phyloP scores from a whole-genome alignment of 441 rosid species.

The Pelargonium fulgidum region DNA sequence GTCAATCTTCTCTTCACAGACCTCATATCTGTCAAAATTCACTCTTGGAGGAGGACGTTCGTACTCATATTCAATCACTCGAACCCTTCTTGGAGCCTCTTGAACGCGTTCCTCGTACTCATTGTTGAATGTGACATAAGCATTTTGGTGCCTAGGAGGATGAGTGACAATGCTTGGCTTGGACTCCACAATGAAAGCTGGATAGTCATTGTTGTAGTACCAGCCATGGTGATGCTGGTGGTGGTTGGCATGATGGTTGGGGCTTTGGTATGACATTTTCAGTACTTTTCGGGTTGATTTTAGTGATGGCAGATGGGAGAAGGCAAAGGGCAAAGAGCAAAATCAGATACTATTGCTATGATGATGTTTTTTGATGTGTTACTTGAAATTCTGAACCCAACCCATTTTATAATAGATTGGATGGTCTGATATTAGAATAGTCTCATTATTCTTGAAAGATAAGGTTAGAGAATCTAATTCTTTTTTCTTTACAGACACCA shows the following conservation, averaged over 20 bases:
- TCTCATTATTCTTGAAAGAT: constrained; percentile 1
- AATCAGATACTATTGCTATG: too few species aligned
- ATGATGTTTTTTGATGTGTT: not conserved
- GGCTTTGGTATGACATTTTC: constrained; percentile 4
- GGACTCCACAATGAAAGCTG: not conserved
- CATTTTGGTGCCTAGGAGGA: not conserved
- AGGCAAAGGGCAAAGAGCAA: too few species aligned
- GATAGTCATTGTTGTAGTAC: not conserved
- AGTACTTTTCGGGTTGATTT: not conserved
- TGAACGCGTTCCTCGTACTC: not conserved
- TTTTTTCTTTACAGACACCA: not conserved
- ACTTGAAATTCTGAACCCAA: not conserved
- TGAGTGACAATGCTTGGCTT: not conserved
- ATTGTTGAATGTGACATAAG: not conserved
- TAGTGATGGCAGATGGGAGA: too few species aligned
- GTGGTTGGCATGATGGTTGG: not conserved
- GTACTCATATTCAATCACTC: constrained; percentile 8
- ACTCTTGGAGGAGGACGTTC: not conserved
- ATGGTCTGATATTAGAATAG: not conserved
- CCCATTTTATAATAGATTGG: not conserved
- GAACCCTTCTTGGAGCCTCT: not conserved
- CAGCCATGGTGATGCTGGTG: not conserved
- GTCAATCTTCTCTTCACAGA: constrained; percentile 2
- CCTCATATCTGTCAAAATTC: not conserved
- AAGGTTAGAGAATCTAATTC: not conserved